Conservation (phyloP, 768 basidiomycete species). For the Amanita molliuscula region DNA sequence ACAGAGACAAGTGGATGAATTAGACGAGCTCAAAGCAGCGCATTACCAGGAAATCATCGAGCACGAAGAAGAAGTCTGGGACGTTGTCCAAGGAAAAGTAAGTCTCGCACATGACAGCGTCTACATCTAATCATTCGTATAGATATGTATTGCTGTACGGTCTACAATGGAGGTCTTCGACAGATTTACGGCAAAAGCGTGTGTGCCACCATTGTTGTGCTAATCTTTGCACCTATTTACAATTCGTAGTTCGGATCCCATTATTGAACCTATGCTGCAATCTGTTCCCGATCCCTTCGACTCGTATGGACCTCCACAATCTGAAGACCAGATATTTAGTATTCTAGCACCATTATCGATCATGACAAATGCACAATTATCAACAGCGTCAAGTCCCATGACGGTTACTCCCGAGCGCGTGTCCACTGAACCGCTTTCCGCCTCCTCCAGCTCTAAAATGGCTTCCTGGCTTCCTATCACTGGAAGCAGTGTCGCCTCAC, state of each 20-base stretch:
- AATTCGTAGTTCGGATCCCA: constrained; percentile 62
- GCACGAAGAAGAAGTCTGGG: constrained; percentile 96
- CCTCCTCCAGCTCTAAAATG: constrained; percentile 21
- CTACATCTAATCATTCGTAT: constrained; percentile 1
- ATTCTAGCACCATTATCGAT: constrained; percentile 83
- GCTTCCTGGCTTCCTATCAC: constrained; percentile 43
- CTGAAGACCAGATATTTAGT: constrained; percentile 88
- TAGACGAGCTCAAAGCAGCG: constrained; percentile 73
- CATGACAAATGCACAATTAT: constrained; percentile 37
- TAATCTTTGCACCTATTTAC: constrained; percentile 2
- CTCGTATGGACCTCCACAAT: constrained; percentile 77
- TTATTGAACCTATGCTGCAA: constrained; percentile 86
- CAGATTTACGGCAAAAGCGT: constrained; percentile 79
- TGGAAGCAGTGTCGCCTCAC: constrained; percentile 31
- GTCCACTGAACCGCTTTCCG: constrained; percentile 17
- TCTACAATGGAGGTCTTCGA: constrained; percentile 92
- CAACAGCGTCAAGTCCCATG: constrained; percentile 52
- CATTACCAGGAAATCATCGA: constrained; percentile 88
- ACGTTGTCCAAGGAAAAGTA: constrained; percentile 80
- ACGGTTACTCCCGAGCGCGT: constrained; percentile 37
- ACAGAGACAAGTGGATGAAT: constrained; percentile 84
- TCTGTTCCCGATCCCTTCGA: constrained; percentile 90
- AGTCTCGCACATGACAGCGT: constrained; percentile 6
- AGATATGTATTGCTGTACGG: constrained; percentile 77
- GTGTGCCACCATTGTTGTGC: constrained; percentile 18